These are phyloP conservation scores for Backusella mclennaniae DNA, from an alignment of 192 early-diverging fungal genomes.

Conservation along the genomic window DNA sequence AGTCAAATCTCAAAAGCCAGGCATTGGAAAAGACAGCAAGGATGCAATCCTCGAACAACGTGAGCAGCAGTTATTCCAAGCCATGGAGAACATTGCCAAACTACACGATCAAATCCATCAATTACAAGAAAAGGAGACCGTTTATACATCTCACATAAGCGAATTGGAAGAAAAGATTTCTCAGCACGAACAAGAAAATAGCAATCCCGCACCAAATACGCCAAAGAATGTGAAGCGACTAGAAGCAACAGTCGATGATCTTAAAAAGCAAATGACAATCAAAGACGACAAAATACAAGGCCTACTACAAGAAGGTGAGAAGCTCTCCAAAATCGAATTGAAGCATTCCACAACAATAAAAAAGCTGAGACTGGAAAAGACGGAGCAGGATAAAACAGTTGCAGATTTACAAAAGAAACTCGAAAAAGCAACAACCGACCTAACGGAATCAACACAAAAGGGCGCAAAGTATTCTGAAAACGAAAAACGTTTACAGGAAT, in stretches of 20 bases:
- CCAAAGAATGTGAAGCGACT: constrained; percentile 15
- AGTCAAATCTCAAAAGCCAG: not conserved
- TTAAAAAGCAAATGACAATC: constrained; percentile 33
- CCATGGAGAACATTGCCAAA: constrained; percentile 49
- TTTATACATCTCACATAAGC: not conserved
- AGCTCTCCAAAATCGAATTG: constrained; percentile 76
- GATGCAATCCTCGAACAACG: constrained; percentile 40
- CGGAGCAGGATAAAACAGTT: constrained; percentile 54
- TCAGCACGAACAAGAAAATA: constrained; percentile 4
- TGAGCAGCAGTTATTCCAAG: constrained; percentile 45
- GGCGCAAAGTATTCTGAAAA: constrained; percentile 33
- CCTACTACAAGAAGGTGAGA: constrained; percentile 58
- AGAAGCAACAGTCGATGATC: constrained; percentile 43
- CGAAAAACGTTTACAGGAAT: constrained; percentile 39
- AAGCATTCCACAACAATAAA: constrained; percentile 71
- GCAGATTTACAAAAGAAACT: constrained; percentile 50
- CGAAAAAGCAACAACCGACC: constrained; percentile 42
- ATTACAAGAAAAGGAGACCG: constrained; percentile 28
- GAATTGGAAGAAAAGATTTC: not conserved
- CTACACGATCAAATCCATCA: constrained; percentile 45
- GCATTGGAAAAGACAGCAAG: not conserved
- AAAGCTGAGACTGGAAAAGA: constrained; percentile 64
- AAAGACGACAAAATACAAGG: constrained; percentile 52
- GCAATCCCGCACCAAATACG: not conserved
- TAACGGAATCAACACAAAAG: constrained; percentile 50